Evolutionary conservation across 2,329 filamentous ascomycete species (phyloP), one percentile per base, ranked within the genome.

Genomic region (Cladophialophora yegresii): DNA sequence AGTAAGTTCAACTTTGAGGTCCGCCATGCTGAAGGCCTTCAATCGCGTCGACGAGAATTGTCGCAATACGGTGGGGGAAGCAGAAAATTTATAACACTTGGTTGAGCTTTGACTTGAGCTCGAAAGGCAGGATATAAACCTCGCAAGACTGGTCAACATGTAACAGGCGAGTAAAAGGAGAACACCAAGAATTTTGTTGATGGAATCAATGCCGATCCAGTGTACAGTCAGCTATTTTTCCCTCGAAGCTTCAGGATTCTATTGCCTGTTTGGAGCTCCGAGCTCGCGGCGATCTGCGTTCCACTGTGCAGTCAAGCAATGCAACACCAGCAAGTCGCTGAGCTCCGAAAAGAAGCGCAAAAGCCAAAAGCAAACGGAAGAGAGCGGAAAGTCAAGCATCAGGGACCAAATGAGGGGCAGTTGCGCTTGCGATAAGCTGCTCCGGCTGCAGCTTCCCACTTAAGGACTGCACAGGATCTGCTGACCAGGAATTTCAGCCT

Each of bases 1-100:
- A 8, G 83, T 89, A 64, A 93, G 83, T 72, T 91, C 83, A 36
- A 78, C 71, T 45, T 74, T 75, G 30, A 80, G 68, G 57, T 75
- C 71, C 3, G 77, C 73, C 77, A 79, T 79, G 54, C 69, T 71
- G 71, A 58, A 67, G 30, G 49, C 51, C 16, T 12, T 40, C 10
- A 12, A 30, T 33, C 45, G 57, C n/a, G n/a, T n/a, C 2, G 23
- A 50, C 13, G 57, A 51, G 47, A 36, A 59, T 50, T 26, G 57
- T 59, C 57, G 57, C 20, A 51, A 3, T 3, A 26, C 57, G 10
- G 36, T 20, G 53, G 20, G 30, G 7, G 16, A 36, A 43, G 53
- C 28, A 62, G 40, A 20, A 50, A n/a, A 23, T 12, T 56, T 36
- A 45, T 36, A 32, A 36, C 47, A 49, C 45, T 49, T 28, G 20